Conservation (phyloP, 1,139 yeast genomes). For the Kluyveromyces sp. region DNA sequence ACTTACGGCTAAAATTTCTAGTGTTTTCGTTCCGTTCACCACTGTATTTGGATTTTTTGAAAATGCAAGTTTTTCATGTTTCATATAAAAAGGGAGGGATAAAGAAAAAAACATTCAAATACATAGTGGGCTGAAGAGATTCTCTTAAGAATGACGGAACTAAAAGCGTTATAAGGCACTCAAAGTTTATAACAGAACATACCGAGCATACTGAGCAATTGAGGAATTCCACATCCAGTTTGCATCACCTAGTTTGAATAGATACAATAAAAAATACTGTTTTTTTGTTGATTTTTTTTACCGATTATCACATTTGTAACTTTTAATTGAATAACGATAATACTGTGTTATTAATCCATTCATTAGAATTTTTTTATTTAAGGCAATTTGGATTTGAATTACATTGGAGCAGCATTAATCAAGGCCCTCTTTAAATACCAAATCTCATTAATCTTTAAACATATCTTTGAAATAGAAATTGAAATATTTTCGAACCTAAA, state of each 20-base stretch:
- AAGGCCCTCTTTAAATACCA: neutral
- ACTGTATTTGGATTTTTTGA: neutral
- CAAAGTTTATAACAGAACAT: too few species aligned
- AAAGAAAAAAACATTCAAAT: neutral
- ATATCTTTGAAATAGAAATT: neutral
- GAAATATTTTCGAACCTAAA: neutral
- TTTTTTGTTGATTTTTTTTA: neutral
- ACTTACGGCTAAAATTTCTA: neutral
- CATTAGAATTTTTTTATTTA: too few species aligned
- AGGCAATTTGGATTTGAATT: too few species aligned
- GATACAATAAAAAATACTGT: neutral
- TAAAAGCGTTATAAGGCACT: neutral
- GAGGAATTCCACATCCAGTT: neutral
- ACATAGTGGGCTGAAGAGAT: neutral
- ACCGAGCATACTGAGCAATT: too few species aligned
- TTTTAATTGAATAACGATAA: too few species aligned
- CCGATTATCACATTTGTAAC: too few species aligned
- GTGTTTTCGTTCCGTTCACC: neutral
- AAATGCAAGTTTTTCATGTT: conserved; percentile 2
- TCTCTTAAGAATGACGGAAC: neutral
- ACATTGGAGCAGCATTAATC: too few species aligned
- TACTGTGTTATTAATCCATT: too few species aligned
- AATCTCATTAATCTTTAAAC: neutral
- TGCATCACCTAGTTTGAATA: neutral
- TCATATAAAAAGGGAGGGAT: conserved; percentile 4